Conservation (phyloP, 129 eudicot species). For the Artemisia tridentata region DNA sequence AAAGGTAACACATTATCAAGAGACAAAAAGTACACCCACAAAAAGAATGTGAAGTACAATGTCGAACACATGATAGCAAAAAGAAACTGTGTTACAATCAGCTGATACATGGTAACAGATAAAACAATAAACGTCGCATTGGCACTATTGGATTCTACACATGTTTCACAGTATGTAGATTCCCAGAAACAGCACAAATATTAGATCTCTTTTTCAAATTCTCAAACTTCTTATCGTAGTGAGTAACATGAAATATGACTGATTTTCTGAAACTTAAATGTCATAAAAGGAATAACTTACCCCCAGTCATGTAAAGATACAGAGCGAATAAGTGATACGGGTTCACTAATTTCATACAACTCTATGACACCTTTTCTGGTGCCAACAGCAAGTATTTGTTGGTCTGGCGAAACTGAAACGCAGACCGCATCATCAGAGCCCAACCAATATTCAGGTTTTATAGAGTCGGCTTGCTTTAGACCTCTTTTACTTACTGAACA, state of each 20-base stretch:
- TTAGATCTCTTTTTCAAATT: not conserved
- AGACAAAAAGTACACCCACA: not conserved
- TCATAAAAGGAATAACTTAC: slow-evolving; percentile 51
- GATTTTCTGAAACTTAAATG: slow-evolving; percentile 7
- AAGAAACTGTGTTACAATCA: not conserved
- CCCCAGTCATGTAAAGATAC: slow-evolving; percentile 98
- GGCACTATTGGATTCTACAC: not conserved
- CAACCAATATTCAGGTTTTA: slow-evolving; percentile 69
- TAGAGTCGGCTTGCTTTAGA: slow-evolving; percentile 60
- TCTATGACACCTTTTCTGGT: slow-evolving; percentile 80
- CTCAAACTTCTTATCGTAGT: not conserved
- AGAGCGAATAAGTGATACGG: slow-evolving; percentile 67
- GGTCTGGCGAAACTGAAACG: slow-evolving; percentile 82
- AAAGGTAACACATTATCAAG: slow-evolving; percentile 10
- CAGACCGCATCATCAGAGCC: slow-evolving; percentile 81
- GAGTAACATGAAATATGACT: slow-evolving; percentile 6
- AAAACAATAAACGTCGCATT: not conserved
- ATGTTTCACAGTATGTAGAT: not conserved
- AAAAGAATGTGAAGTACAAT: not conserved
- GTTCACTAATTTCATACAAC: slow-evolving; percentile 75
- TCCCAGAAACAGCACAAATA: not conserved
- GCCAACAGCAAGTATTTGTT: slow-evolving; percentile 95
- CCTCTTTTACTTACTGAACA: slow-evolving; percentile 92
- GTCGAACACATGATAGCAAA: not conserved
- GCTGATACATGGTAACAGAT: not conserved